A percentile compares a stretch with the other conserved stretches of the same genome.
phyloP scores from a whole-genome alignment of 148 eudicot genomes.

The Chenopodium berlandieri region DNA sequence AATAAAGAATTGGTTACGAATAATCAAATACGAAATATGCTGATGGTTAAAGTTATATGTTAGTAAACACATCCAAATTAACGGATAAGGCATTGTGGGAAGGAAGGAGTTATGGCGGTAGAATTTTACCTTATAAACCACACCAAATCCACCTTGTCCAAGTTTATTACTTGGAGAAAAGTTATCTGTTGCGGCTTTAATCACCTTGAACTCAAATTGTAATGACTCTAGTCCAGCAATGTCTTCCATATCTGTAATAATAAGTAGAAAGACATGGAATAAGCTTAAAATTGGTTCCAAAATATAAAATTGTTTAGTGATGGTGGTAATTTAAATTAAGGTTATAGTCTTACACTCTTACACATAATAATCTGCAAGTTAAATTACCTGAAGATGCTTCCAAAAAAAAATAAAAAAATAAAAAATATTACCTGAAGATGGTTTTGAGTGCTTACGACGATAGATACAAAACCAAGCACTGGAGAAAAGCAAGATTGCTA shows the following conservation, averaged over 20 bases:
- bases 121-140: constrained; percentile 13
- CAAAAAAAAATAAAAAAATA: neutral
- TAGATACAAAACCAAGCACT: neutral
- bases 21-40: too few species aligned
- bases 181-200: constrained; percentile 12
- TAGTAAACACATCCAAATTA: too few species aligned
- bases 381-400: too few species aligned
- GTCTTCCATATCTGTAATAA: neutral
- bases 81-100: too few species aligned
- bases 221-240: neutral
- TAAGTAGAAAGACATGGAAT: neutral
- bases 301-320: too few species aligned
- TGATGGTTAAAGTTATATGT: too few species aligned
- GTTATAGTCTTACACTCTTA: too few species aligned
- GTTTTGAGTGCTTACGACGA: neutral
- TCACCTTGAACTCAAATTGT: neutral
- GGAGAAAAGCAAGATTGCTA: constrained; percentile 8
- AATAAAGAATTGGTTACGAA: too few species aligned
- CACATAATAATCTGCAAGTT: too few species aligned
- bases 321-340: too few species aligned
- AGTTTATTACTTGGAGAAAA: constrained; percentile 14
- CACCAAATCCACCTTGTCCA: constrained; percentile 28
- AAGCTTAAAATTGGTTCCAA: too few species aligned
- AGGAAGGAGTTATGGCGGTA: too few species aligned
- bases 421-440: constrained; percentile 16